Conservation (phyloP, 306 rosid species). For the Alnus rubra region DNA sequence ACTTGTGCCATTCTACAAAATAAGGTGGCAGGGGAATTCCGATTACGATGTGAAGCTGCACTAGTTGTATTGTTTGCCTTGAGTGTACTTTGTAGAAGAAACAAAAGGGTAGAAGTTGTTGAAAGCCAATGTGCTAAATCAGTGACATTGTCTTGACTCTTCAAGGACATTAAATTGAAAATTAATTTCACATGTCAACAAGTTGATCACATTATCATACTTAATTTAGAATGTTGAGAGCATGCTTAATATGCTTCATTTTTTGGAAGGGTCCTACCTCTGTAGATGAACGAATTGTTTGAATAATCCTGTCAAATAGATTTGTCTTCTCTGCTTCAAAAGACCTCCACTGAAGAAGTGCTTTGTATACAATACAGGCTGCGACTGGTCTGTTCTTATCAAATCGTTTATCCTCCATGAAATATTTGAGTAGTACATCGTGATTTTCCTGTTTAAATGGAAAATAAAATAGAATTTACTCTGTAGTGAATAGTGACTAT, state of each 20-base stretch:
- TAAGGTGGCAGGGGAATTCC: constrained; percentile 69
- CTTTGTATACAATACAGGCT: constrained; percentile 70
- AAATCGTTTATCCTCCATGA: constrained; percentile 63
- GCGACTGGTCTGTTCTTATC: constrained; percentile 74
- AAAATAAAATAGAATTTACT: constrained; percentile 10
- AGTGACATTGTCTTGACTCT: constrained; percentile 62
- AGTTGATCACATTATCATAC: background rate
- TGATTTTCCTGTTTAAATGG: constrained; percentile 65
- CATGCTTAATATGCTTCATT: constrained; percentile 7
- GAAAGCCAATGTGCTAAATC: constrained; percentile 90
- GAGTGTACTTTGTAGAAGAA: constrained; percentile 77
- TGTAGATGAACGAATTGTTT: constrained; percentile 55
- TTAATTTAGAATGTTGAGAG: constrained; percentile 2
- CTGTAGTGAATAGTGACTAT: background rate
- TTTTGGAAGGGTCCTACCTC: constrained; percentile 53
- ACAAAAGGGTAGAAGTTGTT: constrained; percentile 77
- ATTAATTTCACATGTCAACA: constrained; percentile 17
- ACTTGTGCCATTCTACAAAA: constrained; percentile 90
- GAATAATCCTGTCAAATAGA: constrained; percentile 76
- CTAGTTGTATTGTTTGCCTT: constrained; percentile 69
- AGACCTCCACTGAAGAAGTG: constrained; percentile 90
- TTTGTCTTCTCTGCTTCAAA: constrained; percentile 83
- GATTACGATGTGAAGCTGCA: constrained; percentile 51
- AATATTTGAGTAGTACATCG: constrained; percentile 79
- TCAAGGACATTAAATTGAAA: constrained; percentile 26